Percentiles rank a stretch among this genome's conserved stretches.
Conservation (phyloP, 2,329 filamentous ascomycete genomes). For the Tympanopsis confertula region DNA sequence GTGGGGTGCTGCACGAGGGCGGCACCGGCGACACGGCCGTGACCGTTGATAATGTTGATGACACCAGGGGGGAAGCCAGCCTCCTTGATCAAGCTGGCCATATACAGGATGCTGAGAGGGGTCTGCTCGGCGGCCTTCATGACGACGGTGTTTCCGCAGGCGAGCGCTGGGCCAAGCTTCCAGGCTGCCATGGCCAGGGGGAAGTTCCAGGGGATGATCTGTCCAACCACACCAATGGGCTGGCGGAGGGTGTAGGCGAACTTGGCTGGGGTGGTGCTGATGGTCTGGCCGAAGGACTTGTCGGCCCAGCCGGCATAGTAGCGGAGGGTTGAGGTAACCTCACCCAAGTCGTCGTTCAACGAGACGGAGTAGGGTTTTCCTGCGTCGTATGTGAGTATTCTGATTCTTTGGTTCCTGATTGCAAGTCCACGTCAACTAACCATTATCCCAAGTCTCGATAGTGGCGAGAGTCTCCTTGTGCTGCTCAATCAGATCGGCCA, state of each 20-base stretch:
- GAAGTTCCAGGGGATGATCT: constrained; percentile 60
- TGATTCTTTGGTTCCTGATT: too few species aligned
- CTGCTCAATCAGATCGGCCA: constrained; percentile 14
- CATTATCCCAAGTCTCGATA: constrained; percentile 14
- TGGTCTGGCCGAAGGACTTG: constrained; percentile 58
- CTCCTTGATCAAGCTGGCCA: constrained; percentile 49
- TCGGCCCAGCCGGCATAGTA: constrained; percentile 61
- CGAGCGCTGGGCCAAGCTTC: constrained; percentile 54
- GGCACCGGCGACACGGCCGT: constrained; percentile 47
- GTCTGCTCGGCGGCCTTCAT: constrained; percentile 46
- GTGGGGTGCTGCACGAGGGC: constrained; percentile 46
- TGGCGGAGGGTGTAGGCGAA: constrained; percentile 57
- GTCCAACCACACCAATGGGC: constrained; percentile 52
- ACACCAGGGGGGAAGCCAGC: constrained; percentile 61
- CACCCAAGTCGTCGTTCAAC: constrained; percentile 51
- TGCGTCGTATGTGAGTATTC: constrained; percentile 5
- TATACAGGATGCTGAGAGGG: constrained; percentile 39
- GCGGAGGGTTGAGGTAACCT: constrained; percentile 53
- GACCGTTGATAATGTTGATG: constrained; percentile 54
- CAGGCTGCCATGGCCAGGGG: constrained; percentile 57
- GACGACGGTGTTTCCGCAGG: constrained; percentile 40
- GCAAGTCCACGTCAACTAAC: too few species aligned
- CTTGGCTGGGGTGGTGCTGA: constrained; percentile 47
- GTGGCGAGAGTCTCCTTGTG: constrained; percentile 12
- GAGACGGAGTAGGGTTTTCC: constrained; percentile 6